phyloP scores from a whole-genome alignment of 106 monocot genomes.

The Platanthera guangdongensis region DNA sequence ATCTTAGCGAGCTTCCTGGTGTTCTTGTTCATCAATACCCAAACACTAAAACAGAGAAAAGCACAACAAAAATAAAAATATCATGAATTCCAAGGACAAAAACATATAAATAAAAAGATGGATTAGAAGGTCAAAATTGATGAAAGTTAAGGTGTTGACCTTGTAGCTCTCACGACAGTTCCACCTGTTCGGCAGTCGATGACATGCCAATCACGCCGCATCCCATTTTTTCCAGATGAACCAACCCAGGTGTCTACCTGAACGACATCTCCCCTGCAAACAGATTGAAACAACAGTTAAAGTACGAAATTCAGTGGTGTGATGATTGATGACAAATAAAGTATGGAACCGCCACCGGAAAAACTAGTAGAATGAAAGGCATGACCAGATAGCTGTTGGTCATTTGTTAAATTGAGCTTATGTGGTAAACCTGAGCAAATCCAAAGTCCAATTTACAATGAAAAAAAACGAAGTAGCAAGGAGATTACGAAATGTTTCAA shows the following conservation, averaged over 20 bases:
- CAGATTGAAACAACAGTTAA: background rate
- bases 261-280: slow-evolving; percentile 76
- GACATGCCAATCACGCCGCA: slow-evolving; percentile 93
- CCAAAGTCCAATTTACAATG: background rate
- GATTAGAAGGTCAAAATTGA: background rate
- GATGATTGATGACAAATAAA: background rate
- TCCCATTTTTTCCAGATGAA: slow-evolving; percentile 89
- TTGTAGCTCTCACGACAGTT: slow-evolving; percentile 72
- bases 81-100: background rate
- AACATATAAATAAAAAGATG: background rate
- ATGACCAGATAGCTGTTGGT: background rate
- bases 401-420: background rate
- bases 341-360: background rate
- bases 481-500: background rate
- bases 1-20: slow-evolving; percentile 69
- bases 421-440: background rate
- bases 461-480: background rate
- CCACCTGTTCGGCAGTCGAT: slow-evolving; percentile 66
- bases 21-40: slow-evolving; percentile 93
- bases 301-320: background rate
- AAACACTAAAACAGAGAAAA: slow-evolving; percentile 36
- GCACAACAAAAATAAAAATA: slow-evolving; percentile 2
- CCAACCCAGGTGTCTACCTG: slow-evolving; percentile 92
- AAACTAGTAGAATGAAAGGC: background rate
- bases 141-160: slow-evolving; percentile 24